Percentiles rank a stretch among this genome's conserved stretches.
phyloP scores from a whole-genome alignment of 2,329 filamentous ascomycete species.

The Cadophora sp. region DNA sequence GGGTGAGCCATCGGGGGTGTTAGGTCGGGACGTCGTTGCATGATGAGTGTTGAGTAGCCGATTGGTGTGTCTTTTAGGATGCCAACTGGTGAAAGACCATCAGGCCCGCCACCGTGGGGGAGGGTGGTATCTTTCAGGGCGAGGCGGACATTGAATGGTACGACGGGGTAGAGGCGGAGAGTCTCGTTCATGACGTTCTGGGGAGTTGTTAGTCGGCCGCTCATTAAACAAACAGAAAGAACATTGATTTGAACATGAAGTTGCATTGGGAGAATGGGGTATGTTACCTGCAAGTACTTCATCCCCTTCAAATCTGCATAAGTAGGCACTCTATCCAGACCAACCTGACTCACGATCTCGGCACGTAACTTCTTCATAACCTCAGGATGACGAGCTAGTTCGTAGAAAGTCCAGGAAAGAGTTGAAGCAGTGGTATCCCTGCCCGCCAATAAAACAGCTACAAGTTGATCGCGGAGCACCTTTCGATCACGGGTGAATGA shows the following conservation, averaged over 20 bases:
- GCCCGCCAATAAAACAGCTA: conserved; percentile 83
- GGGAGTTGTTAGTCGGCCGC: conserved; percentile 18
- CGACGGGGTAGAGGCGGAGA: conserved; percentile 76
- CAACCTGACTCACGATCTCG: conserved; percentile 75
- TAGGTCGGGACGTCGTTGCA: conserved; percentile 74
- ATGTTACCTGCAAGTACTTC: conserved; percentile 70
- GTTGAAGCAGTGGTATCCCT: conserved; percentile 87
- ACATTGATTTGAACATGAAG: too few relatives aligned
- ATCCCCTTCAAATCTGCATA: conserved; percentile 87
- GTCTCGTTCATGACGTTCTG: conserved; percentile 77
- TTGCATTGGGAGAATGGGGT: neutral
- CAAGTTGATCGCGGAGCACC: conserved; percentile 83
- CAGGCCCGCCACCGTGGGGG: conserved; percentile 71
- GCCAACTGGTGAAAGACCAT: conserved; percentile 66
- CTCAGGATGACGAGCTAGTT: conserved; percentile 75
- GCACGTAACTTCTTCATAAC: conserved; percentile 71
- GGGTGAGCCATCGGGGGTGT: conserved; percentile 59
- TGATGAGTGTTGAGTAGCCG: conserved; percentile 70
- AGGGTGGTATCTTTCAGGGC: conserved; percentile 77
- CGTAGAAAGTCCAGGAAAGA: conserved; percentile 82
- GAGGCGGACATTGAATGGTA: conserved; percentile 80
- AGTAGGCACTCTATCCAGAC: conserved; percentile 66
- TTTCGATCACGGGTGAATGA: conserved; percentile 75
- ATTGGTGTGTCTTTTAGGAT: conserved; percentile 71
- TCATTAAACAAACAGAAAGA: too few relatives aligned